These are phyloP conservation scores for Silene latifolia DNA, from an alignment of 148 eudicot species.

Conservation along the genomic window DNA sequence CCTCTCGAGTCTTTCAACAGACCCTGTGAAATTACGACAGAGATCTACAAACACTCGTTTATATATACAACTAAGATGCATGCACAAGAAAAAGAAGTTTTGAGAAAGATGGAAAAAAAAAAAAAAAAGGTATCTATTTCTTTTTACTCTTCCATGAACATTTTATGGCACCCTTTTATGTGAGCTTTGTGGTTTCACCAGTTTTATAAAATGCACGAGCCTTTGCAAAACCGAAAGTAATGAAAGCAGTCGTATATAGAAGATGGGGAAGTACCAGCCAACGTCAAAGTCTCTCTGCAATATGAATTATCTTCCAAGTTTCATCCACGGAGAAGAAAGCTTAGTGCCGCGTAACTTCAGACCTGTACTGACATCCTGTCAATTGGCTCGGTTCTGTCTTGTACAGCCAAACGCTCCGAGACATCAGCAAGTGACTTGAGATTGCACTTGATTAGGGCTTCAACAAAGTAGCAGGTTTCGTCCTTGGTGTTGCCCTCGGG, in stretches of 20 bases:
- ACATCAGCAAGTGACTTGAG: constrained; percentile 62
- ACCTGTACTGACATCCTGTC: constrained; percentile 29
- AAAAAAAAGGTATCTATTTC: constrained; percentile 12
- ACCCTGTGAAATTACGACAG: constrained; percentile 16
- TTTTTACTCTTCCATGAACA: constrained; percentile 19
- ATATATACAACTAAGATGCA: constrained; percentile 25
- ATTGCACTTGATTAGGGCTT: constrained; percentile 70
- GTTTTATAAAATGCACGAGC: constrained; percentile 16
- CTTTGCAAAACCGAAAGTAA: constrained; percentile 17
- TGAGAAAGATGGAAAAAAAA: neutral
- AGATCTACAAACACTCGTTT: constrained; percentile 25
- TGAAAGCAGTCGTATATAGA: constrained; percentile 11
- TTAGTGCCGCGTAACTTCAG: constrained; percentile 15
- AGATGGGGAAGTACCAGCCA: constrained; percentile 31
- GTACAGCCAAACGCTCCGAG: constrained; percentile 56
- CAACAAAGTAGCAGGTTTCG: constrained; percentile 62
- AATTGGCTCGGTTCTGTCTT: constrained; percentile 48
- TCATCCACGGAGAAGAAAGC: constrained; percentile 24
- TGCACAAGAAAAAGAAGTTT: constrained; percentile 15
- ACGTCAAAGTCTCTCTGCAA: constrained; percentile 27
- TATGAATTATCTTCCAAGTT: constrained; percentile 22
- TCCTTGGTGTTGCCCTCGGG: constrained; percentile 73
- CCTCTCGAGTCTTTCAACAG: constrained; percentile 18
- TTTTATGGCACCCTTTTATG: constrained; percentile 10
- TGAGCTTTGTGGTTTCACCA: constrained; percentile 4